A percentile compares a stretch with the other conserved stretches of the same genome.
Conservation (phyloP, 257 asterid species). For the Solanum stenotomum region DNA sequence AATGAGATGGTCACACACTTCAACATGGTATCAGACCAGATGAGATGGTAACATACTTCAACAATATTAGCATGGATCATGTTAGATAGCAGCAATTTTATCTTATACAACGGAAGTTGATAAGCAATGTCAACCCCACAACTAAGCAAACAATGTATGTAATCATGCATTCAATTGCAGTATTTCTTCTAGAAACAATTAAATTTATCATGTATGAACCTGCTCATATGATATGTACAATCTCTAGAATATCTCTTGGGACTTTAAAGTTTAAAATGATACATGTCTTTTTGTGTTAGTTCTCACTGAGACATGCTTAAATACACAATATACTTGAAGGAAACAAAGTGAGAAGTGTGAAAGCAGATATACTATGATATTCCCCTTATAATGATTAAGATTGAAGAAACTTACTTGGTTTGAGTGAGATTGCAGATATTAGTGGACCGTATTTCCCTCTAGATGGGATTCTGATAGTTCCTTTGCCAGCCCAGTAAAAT, state of each 20-base stretch:
- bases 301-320: not conserved
- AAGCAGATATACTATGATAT: not conserved
- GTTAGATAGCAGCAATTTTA: not conserved
- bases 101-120: not conserved
- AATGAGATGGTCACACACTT: not conserved
- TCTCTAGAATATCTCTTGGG: not conserved
- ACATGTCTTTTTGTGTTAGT: not conserved
- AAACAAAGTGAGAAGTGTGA: not conserved
- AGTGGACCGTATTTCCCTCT: slow-evolving; percentile 82
- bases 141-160: not conserved
- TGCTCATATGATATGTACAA: not conserved
- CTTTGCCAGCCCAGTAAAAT: slow-evolving; percentile 78
- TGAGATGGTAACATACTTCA: not conserved
- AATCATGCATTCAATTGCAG: not conserved
- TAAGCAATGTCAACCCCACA: not conserved
- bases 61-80: not conserved
- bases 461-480: slow-evolving; percentile 66
- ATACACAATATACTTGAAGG: not conserved
- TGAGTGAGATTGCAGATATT: slow-evolving; percentile 75
- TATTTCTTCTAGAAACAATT: not conserved
- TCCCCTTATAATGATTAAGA: not conserved
- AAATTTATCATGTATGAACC: not conserved
- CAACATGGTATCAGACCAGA: not conserved
- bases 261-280: not conserved
- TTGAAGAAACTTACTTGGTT: slow-evolving; percentile 42